A percentile compares a stretch with the other conserved stretches of the same genome.
These are phyloP conservation scores for Fusarium penzigii DNA, from an alignment of 2,329 filamentous ascomycete species.

Conservation along the genomic window DNA sequence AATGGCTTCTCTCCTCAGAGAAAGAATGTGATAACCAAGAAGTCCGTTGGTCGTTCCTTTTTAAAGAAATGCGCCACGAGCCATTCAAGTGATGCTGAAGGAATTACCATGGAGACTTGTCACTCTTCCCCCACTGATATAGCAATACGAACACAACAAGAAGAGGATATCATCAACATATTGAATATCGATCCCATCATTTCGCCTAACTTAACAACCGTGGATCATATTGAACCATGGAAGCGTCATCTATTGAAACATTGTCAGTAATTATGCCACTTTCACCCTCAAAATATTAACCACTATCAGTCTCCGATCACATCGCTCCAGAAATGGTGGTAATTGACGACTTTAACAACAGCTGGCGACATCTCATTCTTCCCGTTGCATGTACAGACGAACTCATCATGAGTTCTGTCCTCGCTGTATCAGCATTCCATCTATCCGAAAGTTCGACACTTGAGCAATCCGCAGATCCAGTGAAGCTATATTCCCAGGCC, in stretches of 20 bases:
- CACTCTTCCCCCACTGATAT: neutral
- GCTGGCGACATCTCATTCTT: slow-evolving; percentile 22
- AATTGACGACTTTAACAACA: slow-evolving; percentile 20
- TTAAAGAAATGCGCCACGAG: neutral
- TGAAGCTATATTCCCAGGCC: slow-evolving; percentile 11
- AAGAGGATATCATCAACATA: neutral
- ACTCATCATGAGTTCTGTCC: slow-evolving; percentile 27
- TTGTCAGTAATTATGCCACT: slow-evolving; percentile 7
- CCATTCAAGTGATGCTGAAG: neutral
- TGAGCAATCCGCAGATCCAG: slow-evolving; percentile 1
- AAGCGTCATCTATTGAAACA: slow-evolving; percentile 11
- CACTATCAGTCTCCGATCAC: slow-evolving; percentile 18
- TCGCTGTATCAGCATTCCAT: slow-evolving; percentile 29
- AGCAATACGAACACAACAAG: neutral
- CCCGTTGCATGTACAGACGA: slow-evolving; percentile 21
- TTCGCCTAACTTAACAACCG: neutral
- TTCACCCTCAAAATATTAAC: neutral
- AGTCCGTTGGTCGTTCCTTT: neutral
- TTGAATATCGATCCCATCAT: neutral
- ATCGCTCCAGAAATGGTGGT: slow-evolving; percentile 27
- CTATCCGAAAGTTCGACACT: slow-evolving; percentile 3
- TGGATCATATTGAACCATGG: slow-evolving; percentile 2
- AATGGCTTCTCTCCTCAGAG: slow-evolving; percentile 4
- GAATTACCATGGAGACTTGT: neutral
- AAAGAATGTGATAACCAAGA: neutral